phyloP scores from a whole-genome alignment of 139 green algal genomes.

The Closterium sp. region DNA sequence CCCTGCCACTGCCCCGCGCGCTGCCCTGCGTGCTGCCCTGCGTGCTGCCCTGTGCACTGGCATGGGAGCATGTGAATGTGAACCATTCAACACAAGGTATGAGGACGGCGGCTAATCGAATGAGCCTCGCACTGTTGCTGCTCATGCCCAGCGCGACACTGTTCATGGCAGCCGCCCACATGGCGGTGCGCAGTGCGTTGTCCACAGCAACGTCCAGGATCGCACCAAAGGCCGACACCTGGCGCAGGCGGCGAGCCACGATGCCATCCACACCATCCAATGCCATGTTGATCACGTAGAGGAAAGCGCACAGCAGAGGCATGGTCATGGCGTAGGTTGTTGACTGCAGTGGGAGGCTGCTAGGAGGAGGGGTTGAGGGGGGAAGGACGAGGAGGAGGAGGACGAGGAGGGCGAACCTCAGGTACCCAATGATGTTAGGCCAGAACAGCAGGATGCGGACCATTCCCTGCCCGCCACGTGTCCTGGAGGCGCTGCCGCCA shows the following conservation, averaged over 20 bases:
- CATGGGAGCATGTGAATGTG: neutral
- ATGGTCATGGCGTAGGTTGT: neutral
- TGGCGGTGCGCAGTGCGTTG: neutral
- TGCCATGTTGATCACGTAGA: neutral
- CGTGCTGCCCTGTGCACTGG: neutral
- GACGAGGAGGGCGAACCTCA: neutral
- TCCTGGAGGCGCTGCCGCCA: neutral
- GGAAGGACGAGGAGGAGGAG: neutral
- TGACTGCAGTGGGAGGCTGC: neutral
- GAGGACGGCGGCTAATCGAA: neutral
- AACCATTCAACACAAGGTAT: neutral
- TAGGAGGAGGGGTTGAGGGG: neutral
- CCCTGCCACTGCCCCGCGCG: no score
- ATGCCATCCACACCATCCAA: constrained; percentile 1
- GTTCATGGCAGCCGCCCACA: neutral
- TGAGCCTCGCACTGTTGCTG: neutral
- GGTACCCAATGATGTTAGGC: neutral
- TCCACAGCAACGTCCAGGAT: neutral
- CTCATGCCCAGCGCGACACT: neutral
- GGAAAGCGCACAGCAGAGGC: neutral
- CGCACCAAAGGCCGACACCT: neutral
- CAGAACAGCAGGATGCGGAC: neutral
- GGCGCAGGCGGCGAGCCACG: neutral
- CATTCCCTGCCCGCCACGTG: neutral
- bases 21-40: no score